Base-by-base conservation (phyloP, 2,329 filamentous ascomycete species). In the Beauveria varroae region DNA sequence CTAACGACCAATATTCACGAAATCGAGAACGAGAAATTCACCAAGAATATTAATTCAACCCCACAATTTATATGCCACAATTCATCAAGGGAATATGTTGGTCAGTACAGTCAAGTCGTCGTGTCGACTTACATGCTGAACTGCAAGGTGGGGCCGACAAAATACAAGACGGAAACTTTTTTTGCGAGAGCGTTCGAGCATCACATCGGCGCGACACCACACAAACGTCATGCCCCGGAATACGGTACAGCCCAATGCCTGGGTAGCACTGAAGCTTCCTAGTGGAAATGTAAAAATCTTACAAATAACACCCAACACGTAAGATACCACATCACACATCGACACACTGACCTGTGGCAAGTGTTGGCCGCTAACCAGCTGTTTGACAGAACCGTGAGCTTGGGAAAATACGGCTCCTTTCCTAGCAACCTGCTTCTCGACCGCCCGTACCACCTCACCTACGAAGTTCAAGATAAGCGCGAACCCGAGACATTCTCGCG, bases 331-430 rank as follows among this genome's bases (percentile, higher is more conserved):
- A 16, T 22, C n/a, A 37, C 18, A n/a, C 28, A 2, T 22, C 61
- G 18, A 52, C 20, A 34, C 34, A 37, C 55, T 62, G 49, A 26
- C 66, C 46, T 24, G 37, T 51, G 12, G 34, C 22, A 2, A n/a
- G 40, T 28, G 6, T 53, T 28, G 8, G 34, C 18, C 12, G n/a
- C 57, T 59, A 44, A 59, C 57, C 22, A 7, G 5, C 24, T 26
- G n/a, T 46, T 24, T n/a, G 22, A 44, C 68, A 97, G 93, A 46
- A 90, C 86, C 50, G 89, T 98, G 65, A 91, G 90, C 1, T 80
- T 98, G 40, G 92, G 92, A 61, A 98, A 97, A 83, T 96, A 95
- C 72, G 95, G 95, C 65, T 86, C 86, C 2, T 97, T 99, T 71
- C 88, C 91, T 18, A 86, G 90, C 57, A 97, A 98, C 71, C 83